A percentile compares a stretch with the other conserved stretches of the same genome.
These are phyloP conservation scores for Nicotiana benthamiana DNA, from an alignment of 257 asterid genomes.

Conservation along the genomic window DNA sequence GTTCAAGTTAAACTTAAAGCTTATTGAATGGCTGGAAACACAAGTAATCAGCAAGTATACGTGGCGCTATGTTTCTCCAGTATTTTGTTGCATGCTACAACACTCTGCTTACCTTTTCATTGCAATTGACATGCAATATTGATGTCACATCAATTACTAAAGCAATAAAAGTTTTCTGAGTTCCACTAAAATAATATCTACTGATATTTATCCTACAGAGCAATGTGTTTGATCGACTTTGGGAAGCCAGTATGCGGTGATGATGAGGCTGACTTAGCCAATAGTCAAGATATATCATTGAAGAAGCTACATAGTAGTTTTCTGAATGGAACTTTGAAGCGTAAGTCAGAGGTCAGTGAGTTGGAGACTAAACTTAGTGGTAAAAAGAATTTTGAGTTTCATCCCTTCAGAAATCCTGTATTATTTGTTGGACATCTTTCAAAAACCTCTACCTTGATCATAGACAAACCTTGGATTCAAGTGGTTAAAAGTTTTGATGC, in stretches of 20 bases:
- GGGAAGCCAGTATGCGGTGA: slow-evolving; percentile 66
- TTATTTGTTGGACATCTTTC: slow-evolving; percentile 89
- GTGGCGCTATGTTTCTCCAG: neutral
- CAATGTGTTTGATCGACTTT: slow-evolving; percentile 80
- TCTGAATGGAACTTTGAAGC: slow-evolving; percentile 47
- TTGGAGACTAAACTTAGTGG: slow-evolving; percentile 40
- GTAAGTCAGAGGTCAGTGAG: slow-evolving; percentile 39
- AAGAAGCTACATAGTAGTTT: slow-evolving; percentile 28
- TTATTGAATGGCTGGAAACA: neutral
- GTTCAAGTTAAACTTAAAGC: neutral
- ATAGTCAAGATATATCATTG: slow-evolving; percentile 25
- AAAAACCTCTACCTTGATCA: slow-evolving; percentile 64
- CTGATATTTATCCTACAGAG: slow-evolving; percentile 35
- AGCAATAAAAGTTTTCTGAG: neutral
- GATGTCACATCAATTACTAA: neutral
- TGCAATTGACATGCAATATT: neutral
- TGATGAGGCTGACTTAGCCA: slow-evolving; percentile 31
- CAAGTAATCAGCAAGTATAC: neutral
- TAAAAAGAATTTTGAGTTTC: slow-evolving; percentile 58
- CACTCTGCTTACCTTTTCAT: neutral
- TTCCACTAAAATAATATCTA: neutral
- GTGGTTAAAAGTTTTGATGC: slow-evolving; percentile 65
- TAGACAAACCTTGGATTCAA: slow-evolving; percentile 84
- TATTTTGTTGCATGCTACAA: neutral
- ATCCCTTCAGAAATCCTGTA: slow-evolving; percentile 67